These are phyloP conservation scores for Erodium texanum DNA, from an alignment of 441 rosid species.

Conservation along the genomic window DNA sequence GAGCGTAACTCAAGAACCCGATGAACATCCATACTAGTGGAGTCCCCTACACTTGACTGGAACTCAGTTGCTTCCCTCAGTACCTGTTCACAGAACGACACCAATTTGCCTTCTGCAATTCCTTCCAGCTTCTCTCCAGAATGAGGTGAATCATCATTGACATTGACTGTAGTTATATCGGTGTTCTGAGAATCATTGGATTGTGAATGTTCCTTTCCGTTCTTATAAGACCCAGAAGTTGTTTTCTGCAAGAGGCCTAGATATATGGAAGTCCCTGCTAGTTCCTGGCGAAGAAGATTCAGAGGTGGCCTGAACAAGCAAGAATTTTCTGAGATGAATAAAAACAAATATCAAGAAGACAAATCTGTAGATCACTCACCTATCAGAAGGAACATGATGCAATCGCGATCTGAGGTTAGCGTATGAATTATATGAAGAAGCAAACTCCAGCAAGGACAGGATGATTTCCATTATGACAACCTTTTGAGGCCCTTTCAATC, in stretches of 20 bases:
- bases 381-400: constrained; percentile 76
- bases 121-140: constrained; percentile 52
- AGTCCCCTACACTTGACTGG: constrained; percentile 68
- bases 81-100: constrained; percentile 83
- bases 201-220: constrained; percentile 26
- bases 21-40: constrained; percentile 80
- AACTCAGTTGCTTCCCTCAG: constrained; percentile 81
- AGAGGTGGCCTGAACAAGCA: constrained; percentile 76
- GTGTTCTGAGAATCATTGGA: constrained; percentile 23
- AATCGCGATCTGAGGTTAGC: constrained; percentile 73
- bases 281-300: constrained; percentile 93
- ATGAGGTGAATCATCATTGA: constrained; percentile 16
- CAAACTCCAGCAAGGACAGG: constrained; percentile 78
- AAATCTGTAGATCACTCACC: no score
- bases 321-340: no score
- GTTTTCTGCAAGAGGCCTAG: constrained; percentile 82
- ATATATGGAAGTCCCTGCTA: constrained; percentile 76
- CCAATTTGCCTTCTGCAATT: constrained; percentile 79
- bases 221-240: constrained; percentile 36
- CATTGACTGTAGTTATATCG: constrained; percentile 21
- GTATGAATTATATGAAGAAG: constrained; percentile 86
- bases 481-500: constrained; percentile 66
- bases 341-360: no score
- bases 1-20: constrained; percentile 87
- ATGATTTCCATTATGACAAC: constrained; percentile 78